Conservation (phyloP, 495 filamentous ascomycete genomes). For the Podospora pseudopauciseta region DNA sequence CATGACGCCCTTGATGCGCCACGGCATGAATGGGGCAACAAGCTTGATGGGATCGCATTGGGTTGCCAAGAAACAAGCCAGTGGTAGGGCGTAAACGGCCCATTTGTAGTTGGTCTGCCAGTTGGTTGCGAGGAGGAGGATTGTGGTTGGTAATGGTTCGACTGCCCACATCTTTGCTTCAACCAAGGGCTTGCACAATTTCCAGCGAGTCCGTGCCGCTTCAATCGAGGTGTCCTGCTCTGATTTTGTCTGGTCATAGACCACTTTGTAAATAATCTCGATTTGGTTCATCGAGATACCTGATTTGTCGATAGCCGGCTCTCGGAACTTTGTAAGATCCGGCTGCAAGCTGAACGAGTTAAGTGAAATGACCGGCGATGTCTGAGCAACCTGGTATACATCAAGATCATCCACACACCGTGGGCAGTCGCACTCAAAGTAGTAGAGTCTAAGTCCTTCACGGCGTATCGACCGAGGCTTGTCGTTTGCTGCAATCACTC, state of each 20-base stretch:
- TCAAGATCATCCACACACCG: conserved; percentile 43
- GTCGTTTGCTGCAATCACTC: conserved; percentile 29
- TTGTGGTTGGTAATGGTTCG: conserved; percentile 35
- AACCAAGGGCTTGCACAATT: conserved; percentile 35
- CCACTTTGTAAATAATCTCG: conserved; percentile 27
- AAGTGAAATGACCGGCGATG: conserved; percentile 35
- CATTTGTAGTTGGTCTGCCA: conserved; percentile 27
- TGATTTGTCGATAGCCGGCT: conserved; percentile 27
- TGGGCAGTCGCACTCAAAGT: conserved; percentile 42
- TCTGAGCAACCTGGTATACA: conserved; percentile 41
- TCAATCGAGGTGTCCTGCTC: conserved; percentile 15
- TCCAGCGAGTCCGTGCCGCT: conserved; percentile 30
- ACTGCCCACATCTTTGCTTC: conserved; percentile 38
- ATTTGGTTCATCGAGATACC: conserved; percentile 15
- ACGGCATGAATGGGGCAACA: conserved; percentile 37
- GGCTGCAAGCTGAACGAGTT: conserved; percentile 35
- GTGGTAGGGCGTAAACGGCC: conserved; percentile 32
- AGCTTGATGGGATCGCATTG: conserved; percentile 35
- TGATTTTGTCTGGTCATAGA: conserved; percentile 9
- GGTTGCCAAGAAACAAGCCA: conserved; percentile 38
- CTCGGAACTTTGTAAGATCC: conserved; percentile 21
- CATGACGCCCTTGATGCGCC: conserved; percentile 38
- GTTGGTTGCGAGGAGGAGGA: conserved; percentile 26
- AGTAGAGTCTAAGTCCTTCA: conserved; percentile 36
- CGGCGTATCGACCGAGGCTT: conserved; percentile 32